These are phyloP conservation scores for Blumeria graminis DNA, from an alignment of 2,329 filamentous ascomycete species.

Conservation along the genomic window DNA sequence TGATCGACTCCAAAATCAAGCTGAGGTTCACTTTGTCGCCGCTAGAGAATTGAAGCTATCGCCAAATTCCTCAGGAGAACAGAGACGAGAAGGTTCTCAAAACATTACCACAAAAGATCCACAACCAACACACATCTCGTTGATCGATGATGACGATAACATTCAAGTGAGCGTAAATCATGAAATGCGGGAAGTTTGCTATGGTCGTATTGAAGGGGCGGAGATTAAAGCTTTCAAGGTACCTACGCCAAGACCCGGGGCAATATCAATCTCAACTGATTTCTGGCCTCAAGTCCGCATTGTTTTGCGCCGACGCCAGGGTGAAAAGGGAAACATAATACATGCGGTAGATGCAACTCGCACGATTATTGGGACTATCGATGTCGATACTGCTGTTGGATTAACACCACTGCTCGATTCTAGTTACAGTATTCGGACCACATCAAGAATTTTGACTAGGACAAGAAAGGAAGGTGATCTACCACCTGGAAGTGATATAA, in stretches of 20 bases:
- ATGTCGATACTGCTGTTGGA: conserved; percentile 38
- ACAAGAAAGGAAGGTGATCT: conserved; percentile 35
- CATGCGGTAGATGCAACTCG: conserved; percentile 49
- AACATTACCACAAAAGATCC: conserved; percentile 9
- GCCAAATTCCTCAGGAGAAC: conserved; percentile 20
- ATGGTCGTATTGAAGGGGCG: conserved; percentile 48
- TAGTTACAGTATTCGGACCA: conserved; percentile 39
- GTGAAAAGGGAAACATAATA: conserved; percentile 34
- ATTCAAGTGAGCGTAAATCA: conserved; percentile 32
- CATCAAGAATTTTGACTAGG: conserved; percentile 45
- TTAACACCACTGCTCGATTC: conserved; percentile 53
- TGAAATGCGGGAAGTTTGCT: conserved; percentile 51
- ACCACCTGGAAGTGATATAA: conserved; percentile 34
- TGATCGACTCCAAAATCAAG: conserved; percentile 18
- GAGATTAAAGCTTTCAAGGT: conserved; percentile 42
- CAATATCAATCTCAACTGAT: conserved; percentile 27
- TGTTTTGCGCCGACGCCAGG: conserved; percentile 33
- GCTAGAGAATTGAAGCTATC: conserved; percentile 13
- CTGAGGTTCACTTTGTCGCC: conserved; percentile 19
- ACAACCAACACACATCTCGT: conserved; percentile 20
- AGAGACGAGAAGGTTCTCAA: conserved; percentile 12
- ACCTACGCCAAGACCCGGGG: conserved; percentile 41
- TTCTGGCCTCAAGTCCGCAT: conserved; percentile 58
- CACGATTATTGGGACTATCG: conserved; percentile 52
- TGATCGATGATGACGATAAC: conserved; percentile 28